Evolutionary conservation across 2,329 filamentous ascomycete genomes (phyloP), one percentile per base, ranked within the genome.

Genomic region (Diplodia scrobiculata): DNA sequence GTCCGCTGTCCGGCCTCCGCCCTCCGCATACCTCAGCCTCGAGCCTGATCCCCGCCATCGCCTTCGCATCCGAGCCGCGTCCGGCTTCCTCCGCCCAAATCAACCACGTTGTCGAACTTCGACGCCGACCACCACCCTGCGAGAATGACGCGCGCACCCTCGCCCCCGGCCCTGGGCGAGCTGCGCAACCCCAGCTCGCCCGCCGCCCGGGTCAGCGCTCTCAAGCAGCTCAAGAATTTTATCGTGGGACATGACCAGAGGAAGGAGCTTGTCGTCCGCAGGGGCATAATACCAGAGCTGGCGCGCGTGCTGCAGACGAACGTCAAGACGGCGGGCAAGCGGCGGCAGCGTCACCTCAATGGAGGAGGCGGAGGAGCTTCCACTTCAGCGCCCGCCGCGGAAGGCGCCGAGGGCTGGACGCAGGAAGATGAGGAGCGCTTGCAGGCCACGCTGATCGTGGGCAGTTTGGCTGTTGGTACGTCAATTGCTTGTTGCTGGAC

Each of bases 241-340:
- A 85, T 96, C 55, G 87, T 97, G 68, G 95, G 95, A 27, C 92
- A 98, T 77, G 84, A 90, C 38, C 88, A 94, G 76, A 89, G 89
- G 76, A 99, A 99, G 79, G 89, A 94, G 78, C 79, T 86, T 66
- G 93, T 89, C 82, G 84, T 97, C 48, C 82, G 82, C 67, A 80
- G 86, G 65, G 93, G 93, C 19, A 82, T 91, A 32, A 78, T 95
- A 54, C 84, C 86, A 63, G 84, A 85, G 38, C 80, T 91, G 58
- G 81, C 86, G 32, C 80, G 82, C 41, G 76, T 86, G 62, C 77
- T 89, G 47, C 76, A 77, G 65, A 74, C 74, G 17, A 73, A 75
- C 52, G 73, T 77, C 71, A 79, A 80, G 77, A 74, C 76, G 78
- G 72, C 77, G 75, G 76, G 81, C 67, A 77, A 83, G 78, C 75